A percentile compares a stretch with the other conserved stretches of the same genome.
Evolutionary conservation across 148 eudicot genomes (phyloP).

Genomic region (Talinum fruticosum): DNA sequence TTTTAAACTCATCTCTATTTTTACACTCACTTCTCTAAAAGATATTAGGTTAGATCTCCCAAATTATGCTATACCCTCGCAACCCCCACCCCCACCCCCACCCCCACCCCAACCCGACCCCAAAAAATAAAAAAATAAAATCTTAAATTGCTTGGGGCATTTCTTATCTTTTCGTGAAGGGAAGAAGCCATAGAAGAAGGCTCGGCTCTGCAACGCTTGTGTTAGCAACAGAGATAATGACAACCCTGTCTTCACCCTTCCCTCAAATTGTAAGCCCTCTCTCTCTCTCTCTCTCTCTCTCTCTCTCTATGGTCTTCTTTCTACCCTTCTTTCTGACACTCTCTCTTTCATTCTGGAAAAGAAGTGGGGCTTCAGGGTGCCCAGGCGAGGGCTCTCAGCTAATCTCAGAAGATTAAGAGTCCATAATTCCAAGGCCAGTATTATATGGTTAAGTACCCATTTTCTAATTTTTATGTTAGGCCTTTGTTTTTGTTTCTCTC

Average conservation of each 20-base stretch:
- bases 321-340: not conserved
- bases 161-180: no score
- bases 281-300: not conserved
- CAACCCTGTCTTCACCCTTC: not conserved
- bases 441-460: not conserved
- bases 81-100: no score
- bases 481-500: not conserved
- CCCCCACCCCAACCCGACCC: no score
- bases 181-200: no score
- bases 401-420: conserved; percentile 10
- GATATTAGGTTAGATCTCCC: no score
- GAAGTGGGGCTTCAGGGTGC: not conserved
- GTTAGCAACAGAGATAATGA: not conserved
- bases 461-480: not conserved
- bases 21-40: no score
- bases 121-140: no score
- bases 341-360: no score
- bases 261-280: not conserved
- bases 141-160: no score
- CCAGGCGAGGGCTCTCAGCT: not conserved
- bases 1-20: no score
- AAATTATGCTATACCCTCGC: no score
- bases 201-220: not conserved
- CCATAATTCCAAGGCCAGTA: conserved; percentile 25
- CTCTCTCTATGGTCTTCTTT: not conserved